Conservation (phyloP, 805 yeast species). For the Helenozyma baotianmanensis region DNA sequence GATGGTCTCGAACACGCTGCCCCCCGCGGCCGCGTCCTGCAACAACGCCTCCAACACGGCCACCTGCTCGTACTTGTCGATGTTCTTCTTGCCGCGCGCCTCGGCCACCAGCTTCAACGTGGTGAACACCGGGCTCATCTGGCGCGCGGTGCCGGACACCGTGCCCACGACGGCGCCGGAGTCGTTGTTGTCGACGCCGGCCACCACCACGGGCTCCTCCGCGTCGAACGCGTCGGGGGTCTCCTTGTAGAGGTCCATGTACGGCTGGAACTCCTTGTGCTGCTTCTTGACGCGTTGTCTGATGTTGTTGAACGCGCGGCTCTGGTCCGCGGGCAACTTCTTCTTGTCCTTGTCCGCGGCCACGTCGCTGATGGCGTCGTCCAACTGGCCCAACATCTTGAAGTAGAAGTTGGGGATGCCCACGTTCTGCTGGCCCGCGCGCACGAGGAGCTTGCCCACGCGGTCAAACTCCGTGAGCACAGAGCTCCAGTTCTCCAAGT, state of each 20-base stretch:
- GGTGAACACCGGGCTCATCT: conserved; percentile 53
- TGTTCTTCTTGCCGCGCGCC: conserved; percentile 92
- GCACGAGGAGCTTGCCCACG: conserved; percentile 59
- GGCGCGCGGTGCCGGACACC: conserved; percentile 37
- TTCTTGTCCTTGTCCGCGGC: conserved; percentile 51
- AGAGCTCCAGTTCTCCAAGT: conserved; percentile 73
- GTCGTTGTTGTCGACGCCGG: conserved; percentile 27
- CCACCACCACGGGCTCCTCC: conserved; percentile 42
- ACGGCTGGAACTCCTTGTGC: conserved; percentile 60
- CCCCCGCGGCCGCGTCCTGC: conserved; percentile 18
- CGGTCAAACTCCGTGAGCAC: conserved; percentile 76
- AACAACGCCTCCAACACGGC: conserved; percentile 62
- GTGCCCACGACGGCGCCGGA: conserved; percentile 23
- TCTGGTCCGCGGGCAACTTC: conserved; percentile 75
- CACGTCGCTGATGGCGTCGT: conserved; percentile 56
- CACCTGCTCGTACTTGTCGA: conserved; percentile 78
- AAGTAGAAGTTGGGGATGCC: conserved; percentile 70
- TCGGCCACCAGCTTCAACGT: conserved; percentile 74
- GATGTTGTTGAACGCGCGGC: conserved; percentile 81
- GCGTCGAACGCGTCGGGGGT: conserved; percentile 72
- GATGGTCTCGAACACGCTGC: conserved; percentile 67
- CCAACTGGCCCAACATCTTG: conserved; percentile 65
- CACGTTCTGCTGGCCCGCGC: conserved; percentile 71
- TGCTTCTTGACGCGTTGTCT: conserved; percentile 86
- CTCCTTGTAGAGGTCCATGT: conserved; percentile 55